Evolutionary conservation across 2,329 filamentous ascomycete species (phyloP).

Genomic region (Epicoccum sorghinum): DNA sequence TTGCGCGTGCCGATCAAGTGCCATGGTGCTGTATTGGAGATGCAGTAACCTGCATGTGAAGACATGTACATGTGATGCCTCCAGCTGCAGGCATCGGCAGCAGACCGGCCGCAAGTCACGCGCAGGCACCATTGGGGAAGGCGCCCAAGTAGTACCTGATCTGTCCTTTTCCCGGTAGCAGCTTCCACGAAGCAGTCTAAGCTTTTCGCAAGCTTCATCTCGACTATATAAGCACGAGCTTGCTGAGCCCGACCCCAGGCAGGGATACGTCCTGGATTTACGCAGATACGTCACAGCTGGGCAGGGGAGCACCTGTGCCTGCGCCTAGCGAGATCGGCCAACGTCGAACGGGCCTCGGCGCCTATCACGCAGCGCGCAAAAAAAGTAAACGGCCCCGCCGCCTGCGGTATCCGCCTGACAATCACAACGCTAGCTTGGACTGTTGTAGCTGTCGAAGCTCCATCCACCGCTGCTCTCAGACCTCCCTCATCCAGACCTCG

Average conservation of each 20-base stretch:
- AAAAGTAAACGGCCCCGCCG: slow-evolving; percentile 15
- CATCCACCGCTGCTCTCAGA: slow-evolving; percentile 4
- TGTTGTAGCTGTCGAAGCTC: slow-evolving; percentile 7
- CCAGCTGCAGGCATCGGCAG: slow-evolving; percentile 1
- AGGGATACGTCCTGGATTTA: neutral
- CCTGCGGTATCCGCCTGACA: slow-evolving; percentile 4
- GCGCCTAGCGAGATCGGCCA: slow-evolving; percentile 14
- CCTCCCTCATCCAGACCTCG: neutral
- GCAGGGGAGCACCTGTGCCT: neutral
- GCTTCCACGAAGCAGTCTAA: no score
- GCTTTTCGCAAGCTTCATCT: neutral
- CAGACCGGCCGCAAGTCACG: slow-evolving; percentile 9
- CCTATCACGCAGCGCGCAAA: slow-evolving; percentile 12
- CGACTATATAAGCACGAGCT: neutral
- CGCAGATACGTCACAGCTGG: slow-evolving; percentile 5
- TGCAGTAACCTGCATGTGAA: slow-evolving; percentile 14
- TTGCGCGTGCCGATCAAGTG: neutral
- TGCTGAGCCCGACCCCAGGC: slow-evolving; percentile 7
- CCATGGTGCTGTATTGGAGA: neutral
- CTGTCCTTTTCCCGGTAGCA: no score
- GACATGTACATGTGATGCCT: slow-evolving; percentile 9
- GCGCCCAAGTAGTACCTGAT: neutral
- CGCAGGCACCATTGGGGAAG: slow-evolving; percentile 5
- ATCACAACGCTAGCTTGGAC: neutral
- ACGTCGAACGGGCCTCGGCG: slow-evolving; percentile 7